phyloP scores from a whole-genome alignment of 768 basidiomycete species.

The Tricholoma sp. region DNA sequence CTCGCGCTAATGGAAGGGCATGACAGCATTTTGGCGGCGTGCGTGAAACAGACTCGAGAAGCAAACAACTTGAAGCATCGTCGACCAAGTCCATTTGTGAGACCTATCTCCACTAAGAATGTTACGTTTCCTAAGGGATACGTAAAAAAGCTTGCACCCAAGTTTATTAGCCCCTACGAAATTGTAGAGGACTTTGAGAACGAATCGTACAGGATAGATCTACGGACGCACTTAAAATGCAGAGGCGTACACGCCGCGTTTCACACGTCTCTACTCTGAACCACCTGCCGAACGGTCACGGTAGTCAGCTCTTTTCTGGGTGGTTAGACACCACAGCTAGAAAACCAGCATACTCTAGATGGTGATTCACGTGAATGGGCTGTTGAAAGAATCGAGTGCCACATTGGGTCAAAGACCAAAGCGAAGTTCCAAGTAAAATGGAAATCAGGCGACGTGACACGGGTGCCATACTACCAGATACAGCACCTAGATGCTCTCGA shows the following conservation, averaged over 20 bases:
- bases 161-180: not conserved
- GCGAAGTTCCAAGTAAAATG: constrained; percentile 22
- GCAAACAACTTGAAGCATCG: constrained; percentile 1
- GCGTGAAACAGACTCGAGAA: not conserved
- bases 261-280: not conserved
- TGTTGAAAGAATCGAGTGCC: constrained; percentile 18
- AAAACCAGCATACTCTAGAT: constrained; percentile 4
- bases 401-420: constrained; percentile 14
- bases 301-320: constrained; percentile 28
- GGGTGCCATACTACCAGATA: constrained; percentile 24
- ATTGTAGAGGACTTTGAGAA: constrained; percentile 2
- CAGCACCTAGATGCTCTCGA: constrained; percentile 16
- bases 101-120: no score
- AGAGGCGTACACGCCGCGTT: not conserved
- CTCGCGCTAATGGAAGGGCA: constrained; percentile 22
- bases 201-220: not conserved
- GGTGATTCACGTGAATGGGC: constrained; percentile 27
- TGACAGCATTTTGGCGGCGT: constrained; percentile 11
- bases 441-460: constrained; percentile 26
- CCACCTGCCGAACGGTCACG: constrained; percentile 32
- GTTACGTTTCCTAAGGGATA: constrained; percentile 1
- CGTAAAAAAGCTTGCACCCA: not conserved
- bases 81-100: not conserved
- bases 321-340: constrained; percentile 17
- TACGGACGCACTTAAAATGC: not conserved